Evolutionary conservation across 805 yeast genomes (phyloP).

Genomic region (Pichia eremophila): DNA sequence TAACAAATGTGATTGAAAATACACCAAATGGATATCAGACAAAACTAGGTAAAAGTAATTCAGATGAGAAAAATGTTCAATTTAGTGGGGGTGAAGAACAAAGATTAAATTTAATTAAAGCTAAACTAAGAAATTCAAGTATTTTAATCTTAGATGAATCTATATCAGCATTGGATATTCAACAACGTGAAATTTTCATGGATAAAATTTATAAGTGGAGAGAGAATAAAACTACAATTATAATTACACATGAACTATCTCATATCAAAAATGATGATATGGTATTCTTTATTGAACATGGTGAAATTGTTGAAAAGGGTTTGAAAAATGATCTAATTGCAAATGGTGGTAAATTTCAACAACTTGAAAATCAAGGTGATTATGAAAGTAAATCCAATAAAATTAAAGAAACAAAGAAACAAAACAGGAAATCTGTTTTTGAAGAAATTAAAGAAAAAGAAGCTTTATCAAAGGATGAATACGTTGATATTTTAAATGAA

Average conservation of each 20-base stretch:
- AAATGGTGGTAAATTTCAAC: conserved; percentile 7
- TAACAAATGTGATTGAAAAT: conserved; percentile 38
- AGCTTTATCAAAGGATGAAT: not conserved
- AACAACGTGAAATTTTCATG: conserved; percentile 37
- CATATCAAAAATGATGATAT: conserved; percentile 46
- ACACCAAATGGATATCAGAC: conserved; percentile 52
- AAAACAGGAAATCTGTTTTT: conserved; percentile 2
- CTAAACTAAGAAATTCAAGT: conserved; percentile 62
- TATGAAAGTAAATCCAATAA: not conserved
- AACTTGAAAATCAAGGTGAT: conserved; percentile 7
- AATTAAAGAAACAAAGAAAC: not conserved
- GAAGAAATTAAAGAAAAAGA: conserved; percentile 1
- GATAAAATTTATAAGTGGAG: conserved; percentile 51
- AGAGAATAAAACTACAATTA: conserved; percentile 59
- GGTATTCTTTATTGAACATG: conserved; percentile 52
- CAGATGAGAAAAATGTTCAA: conserved; percentile 15
- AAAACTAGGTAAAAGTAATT: conserved; percentile 24
- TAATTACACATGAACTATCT: conserved; percentile 68
- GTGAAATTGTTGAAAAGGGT: conserved; percentile 42
- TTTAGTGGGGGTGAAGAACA: conserved; percentile 93
- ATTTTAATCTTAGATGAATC: conserved; percentile 81
- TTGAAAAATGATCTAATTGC: conserved; percentile 25
- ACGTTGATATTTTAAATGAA: not conserved
- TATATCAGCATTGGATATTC: conserved; percentile 66
- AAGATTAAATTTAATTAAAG: conserved; percentile 76